Base-by-base conservation (phyloP, 228 moss, liverwort and hornwort species). In the Sphagnum fallax region DNA sequence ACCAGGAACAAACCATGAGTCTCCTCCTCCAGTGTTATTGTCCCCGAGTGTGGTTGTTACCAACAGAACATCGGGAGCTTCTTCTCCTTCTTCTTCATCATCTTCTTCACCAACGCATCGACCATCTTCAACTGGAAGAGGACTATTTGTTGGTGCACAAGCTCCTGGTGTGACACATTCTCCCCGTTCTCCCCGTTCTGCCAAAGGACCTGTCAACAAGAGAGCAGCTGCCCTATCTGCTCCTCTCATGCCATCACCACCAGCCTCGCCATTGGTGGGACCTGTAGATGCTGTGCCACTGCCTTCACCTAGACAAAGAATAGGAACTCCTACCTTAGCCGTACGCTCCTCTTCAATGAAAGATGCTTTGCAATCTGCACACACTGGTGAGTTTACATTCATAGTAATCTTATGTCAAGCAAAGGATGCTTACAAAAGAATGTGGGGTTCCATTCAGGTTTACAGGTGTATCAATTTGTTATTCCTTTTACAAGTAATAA, bases 261-360 rank as follows among this genome's bases (percentile, higher is more conserved):
- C 72, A 68, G 63, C 72, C 6, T 73, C 72, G 65, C 71, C 51
- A 67, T 50, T 52, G 18, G 64, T 64, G 59, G 65, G 63, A 69
- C 60, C 64, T 48, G 65, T 69, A 50, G 48, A 50, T 50, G 49
- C 53, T 52, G 60, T 75, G 55, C 75, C 76, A n/a, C 16, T 65
- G 72, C 79, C 72, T 68, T 80, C 85, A 50, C 72, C 82, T 9
- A 75, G 77, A 6, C 77, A 82, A 75, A 80, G 79, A 75, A 73
- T 60, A 63, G 60, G 52, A 67, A 18, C 53, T 16, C 16, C 77
- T 73, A 57, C 80, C 49, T 73, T 77, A 60, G 78, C 71, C 16
- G 75, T 80, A 73, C 80, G 82, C 10, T 80, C 86, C 71, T 71
- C 74, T 70, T 80, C 82, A 13, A 74, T 82, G 82, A 75, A 71